These are phyloP conservation scores for Solanum bulbocastanum DNA, from an alignment of 257 asterid species.

Conservation along the genomic window DNA sequence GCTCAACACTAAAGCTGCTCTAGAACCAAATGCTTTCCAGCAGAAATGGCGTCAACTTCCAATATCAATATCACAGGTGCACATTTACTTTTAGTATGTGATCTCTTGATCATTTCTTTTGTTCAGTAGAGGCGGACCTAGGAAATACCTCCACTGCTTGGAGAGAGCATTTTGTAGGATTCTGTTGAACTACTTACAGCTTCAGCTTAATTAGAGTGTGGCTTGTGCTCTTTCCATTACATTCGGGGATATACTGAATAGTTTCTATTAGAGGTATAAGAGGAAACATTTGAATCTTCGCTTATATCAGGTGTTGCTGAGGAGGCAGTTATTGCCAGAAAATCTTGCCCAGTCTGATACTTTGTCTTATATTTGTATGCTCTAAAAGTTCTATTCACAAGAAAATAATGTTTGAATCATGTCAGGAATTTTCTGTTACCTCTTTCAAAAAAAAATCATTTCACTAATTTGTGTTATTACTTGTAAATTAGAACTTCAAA, in stretches of 20 bases:
- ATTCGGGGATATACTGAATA: neutral
- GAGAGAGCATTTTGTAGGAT: neutral
- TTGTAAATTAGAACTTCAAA: neutral
- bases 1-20: conserved; percentile 63
- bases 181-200: neutral
- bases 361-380: neutral
- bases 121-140: neutral
- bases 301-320: neutral
- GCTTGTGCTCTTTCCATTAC: neutral
- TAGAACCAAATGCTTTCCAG: conserved; percentile 74
- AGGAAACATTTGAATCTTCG: neutral
- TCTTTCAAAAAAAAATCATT: neutral
- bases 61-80: conserved; percentile 59
- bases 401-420: neutral
- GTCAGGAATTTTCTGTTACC: neutral
- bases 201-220: neutral
- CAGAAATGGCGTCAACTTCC: conserved; percentile 95
- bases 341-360: neutral
- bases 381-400: neutral
- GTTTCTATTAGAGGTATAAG: neutral
- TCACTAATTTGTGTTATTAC: neutral
- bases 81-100: neutral
- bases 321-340: neutral
- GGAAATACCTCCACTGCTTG: neutral
- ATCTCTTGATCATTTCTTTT: neutral